These are phyloP conservation scores for Warburgia ugandensis DNA, from an alignment of 164 flowering plant species.

Conservation along the genomic window DNA sequence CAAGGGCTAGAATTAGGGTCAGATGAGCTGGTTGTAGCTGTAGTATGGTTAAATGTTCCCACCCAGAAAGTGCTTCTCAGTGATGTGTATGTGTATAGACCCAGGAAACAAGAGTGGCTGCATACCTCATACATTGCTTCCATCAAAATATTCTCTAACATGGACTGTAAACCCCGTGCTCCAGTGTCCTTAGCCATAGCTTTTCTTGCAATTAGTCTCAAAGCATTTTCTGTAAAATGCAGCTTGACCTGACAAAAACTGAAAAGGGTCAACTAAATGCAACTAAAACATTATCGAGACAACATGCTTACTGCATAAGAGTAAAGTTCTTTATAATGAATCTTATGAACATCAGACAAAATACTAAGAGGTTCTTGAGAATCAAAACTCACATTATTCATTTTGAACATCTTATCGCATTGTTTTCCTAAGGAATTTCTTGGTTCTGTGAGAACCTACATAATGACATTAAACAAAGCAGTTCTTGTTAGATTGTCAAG, in stretches of 20 bases:
- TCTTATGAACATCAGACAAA: not conserved
- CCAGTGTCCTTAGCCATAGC: constrained; percentile 76
- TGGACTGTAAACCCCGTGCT: constrained; percentile 82
- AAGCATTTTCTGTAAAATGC: constrained; percentile 67
- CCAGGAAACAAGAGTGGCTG: not conserved
- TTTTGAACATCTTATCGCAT: constrained; percentile 76
- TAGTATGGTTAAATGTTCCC: no score
- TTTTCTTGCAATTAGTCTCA: constrained; percentile 69
- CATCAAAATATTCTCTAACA: constrained; percentile 72
- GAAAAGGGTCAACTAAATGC: not conserved
- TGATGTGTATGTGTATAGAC: no score
- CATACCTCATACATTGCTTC: constrained; percentile 95
- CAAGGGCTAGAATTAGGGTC: no score
- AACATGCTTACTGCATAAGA: no score
- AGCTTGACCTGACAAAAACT: constrained; percentile 70
- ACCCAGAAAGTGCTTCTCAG: no score
- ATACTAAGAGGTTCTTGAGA: not conserved
- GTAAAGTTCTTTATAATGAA: not conserved
- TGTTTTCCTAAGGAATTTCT: constrained; percentile 90
- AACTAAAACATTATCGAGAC: not conserved
- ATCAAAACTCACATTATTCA: constrained; percentile 64
- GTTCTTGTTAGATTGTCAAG: no score
- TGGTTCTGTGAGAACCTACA: constrained; percentile 83
- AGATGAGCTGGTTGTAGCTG: no score
- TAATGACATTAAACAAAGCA: constrained; percentile 7